These are phyloP conservation scores for Chlamydomonas reinhardtii DNA, from an alignment of 163 green algal species.

Conservation along the genomic window DNA sequence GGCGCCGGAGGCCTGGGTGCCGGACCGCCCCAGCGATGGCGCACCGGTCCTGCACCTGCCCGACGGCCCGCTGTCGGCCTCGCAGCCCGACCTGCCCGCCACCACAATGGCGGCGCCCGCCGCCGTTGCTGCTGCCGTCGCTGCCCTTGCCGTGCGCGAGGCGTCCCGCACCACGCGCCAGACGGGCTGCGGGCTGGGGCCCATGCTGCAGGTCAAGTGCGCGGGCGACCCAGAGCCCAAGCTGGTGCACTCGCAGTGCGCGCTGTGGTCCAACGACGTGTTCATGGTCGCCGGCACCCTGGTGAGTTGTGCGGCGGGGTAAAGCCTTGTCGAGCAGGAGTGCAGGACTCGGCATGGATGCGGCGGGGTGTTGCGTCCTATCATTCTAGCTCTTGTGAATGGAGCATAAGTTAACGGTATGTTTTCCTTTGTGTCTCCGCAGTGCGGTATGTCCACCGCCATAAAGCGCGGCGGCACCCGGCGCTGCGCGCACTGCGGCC, in stretches of 20 bases:
- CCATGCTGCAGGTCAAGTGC: conserved; percentile 25
- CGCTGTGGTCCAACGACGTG: conserved; percentile 35
- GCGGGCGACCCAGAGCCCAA: background rate
- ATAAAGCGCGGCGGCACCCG: conserved; percentile 3
- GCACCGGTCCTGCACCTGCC: background rate
- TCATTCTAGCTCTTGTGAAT: too few species aligned
- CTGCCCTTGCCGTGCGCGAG: background rate
- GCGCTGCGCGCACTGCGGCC: conserved; percentile 34
- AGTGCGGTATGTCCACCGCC: conserved; percentile 24
- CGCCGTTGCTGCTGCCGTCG: background rate
- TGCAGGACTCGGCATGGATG: too few species aligned
- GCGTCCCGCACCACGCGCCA: conserved; percentile 14
- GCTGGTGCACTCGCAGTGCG: conserved; percentile 42
- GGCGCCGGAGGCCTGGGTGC: too few species aligned
- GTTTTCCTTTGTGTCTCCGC: background rate
- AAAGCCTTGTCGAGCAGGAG: too few species aligned
- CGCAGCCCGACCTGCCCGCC: too few species aligned
- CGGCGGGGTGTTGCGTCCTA: too few species aligned
- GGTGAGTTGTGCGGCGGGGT: background rate
- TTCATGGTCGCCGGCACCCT: conserved; percentile 26
- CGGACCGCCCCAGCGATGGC: background rate
- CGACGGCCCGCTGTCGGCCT: too few species aligned
- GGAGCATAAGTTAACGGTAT: too few species aligned
- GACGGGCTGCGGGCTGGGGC: conserved; percentile 19
- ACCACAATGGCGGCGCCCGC: background rate